phyloP scores from a whole-genome alignment of 345 rosid genomes.

The Corchorus capsularis region DNA sequence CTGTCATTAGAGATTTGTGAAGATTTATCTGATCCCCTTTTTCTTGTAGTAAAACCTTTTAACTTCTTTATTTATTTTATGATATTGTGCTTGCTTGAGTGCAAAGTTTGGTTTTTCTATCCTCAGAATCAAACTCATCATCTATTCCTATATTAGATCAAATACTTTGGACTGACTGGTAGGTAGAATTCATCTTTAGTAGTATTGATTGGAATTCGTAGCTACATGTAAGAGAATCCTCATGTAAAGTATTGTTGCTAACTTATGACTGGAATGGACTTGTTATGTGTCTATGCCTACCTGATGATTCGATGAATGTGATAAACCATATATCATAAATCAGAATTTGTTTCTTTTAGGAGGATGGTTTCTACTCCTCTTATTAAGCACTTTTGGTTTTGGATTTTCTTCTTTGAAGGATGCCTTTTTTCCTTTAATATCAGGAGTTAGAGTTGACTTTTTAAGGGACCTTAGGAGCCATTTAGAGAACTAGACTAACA shows the following conservation, averaged over 20 bases:
- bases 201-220: neutral
- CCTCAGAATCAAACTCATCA: neutral
- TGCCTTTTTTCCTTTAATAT: neutral
- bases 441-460: neutral
- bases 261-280: neutral
- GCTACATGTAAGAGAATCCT: constrained; percentile 2
- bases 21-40: neutral
- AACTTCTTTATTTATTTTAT: neutral
- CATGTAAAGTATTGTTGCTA: neutral
- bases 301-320: neutral
- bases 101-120: neutral
- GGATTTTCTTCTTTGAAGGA: neutral
- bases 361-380: neutral
- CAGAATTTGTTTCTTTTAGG: neutral
- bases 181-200: neutral
- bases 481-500: neutral
- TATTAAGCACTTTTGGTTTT: neutral
- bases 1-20: neutral
- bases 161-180: neutral
- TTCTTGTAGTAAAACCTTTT: neutral
- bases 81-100: neutral
- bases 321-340: neutral
- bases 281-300: neutral
- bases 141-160: neutral
- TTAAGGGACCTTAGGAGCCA: neutral